Evolutionary conservation across 2,329 filamentous ascomycete species (phyloP).

Genomic region (Myriosclerotinia scirpicola): DNA sequence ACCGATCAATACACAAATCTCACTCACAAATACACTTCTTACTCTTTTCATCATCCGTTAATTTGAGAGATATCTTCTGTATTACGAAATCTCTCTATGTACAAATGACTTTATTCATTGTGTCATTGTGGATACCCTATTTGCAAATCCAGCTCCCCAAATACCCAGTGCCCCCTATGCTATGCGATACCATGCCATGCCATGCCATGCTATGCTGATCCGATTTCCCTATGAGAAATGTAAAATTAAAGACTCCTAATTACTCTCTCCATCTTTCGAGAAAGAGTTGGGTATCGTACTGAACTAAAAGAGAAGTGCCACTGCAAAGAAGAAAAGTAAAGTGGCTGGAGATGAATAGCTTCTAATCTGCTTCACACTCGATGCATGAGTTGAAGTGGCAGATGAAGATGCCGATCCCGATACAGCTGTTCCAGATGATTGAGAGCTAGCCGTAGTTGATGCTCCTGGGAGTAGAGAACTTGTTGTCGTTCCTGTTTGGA

Average conservation of each 20-base stretch:
- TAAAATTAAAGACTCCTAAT: not conserved
- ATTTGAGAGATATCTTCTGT: not conserved
- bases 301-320: not conserved
- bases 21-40: not conserved
- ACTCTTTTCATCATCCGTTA: not conserved
- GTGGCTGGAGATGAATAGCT: not conserved
- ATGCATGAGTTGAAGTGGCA: constrained; percentile 4
- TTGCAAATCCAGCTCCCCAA: not conserved
- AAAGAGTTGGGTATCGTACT: not conserved
- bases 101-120: not conserved
- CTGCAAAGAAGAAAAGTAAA: not conserved
- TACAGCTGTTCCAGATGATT: constrained; percentile 15
- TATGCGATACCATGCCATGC: not conserved
- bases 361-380: not conserved
- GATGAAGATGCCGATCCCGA: not conserved
- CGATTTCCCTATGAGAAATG: not conserved
- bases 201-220: not conserved
- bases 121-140: not conserved
- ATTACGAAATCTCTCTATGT: not conserved
- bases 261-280: not conserved
- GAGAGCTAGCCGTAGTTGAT: constrained; percentile 1
- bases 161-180: not conserved
- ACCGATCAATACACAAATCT: not conserved
- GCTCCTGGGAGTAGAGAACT: not conserved
- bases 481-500: constrained; percentile 6